Evolutionary conservation across 768 basidiomycete genomes (phyloP).

Genomic region (Leccinum disarticulatum): DNA sequence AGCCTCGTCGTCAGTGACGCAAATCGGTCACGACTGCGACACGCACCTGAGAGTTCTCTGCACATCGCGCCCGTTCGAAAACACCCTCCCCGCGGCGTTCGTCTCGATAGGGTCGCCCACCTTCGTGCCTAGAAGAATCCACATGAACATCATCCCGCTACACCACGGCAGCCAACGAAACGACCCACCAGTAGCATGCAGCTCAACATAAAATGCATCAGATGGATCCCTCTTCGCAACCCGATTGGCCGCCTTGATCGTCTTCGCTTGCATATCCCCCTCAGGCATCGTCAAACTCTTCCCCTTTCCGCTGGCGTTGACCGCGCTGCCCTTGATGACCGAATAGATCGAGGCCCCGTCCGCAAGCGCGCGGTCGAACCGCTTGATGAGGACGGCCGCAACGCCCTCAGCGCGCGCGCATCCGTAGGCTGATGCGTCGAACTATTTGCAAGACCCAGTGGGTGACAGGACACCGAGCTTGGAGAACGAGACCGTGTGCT

Average conservation of each 20-base stretch:
- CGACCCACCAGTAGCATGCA: slow-evolving; percentile 46
- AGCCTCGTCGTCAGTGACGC: not conserved
- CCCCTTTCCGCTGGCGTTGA: slow-evolving; percentile 36
- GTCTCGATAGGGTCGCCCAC: slow-evolving; percentile 51
- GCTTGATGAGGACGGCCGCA: slow-evolving; percentile 35
- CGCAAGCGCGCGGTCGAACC: slow-evolving; percentile 30
- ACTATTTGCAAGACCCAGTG: slow-evolving; percentile 33
- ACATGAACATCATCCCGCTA: not conserved
- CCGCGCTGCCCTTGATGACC: slow-evolving; percentile 31
- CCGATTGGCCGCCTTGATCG: slow-evolving; percentile 34
- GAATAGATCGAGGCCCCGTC: slow-evolving; percentile 35
- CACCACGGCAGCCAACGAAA: not conserved
- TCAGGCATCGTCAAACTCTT: slow-evolving; percentile 37
- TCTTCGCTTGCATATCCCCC: slow-evolving; percentile 33
- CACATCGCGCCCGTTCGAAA: slow-evolving; percentile 23
- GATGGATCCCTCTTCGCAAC: slow-evolving; percentile 29
- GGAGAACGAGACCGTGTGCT: slow-evolving; percentile 28
- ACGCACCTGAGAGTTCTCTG: slow-evolving; percentile 21
- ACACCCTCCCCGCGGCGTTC: slow-evolving; percentile 45
- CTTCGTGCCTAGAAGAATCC: slow-evolving; percentile 32
- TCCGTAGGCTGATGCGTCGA: slow-evolving; percentile 34
- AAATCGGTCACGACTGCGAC: not conserved
- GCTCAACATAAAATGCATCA: slow-evolving; percentile 49
- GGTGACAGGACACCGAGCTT: slow-evolving; percentile 36
- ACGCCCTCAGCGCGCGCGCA: slow-evolving; percentile 32